Evolutionary conservation across 768 basidiomycete genomes (phyloP).

Genomic region (Leccinum fibrillosum): DNA sequence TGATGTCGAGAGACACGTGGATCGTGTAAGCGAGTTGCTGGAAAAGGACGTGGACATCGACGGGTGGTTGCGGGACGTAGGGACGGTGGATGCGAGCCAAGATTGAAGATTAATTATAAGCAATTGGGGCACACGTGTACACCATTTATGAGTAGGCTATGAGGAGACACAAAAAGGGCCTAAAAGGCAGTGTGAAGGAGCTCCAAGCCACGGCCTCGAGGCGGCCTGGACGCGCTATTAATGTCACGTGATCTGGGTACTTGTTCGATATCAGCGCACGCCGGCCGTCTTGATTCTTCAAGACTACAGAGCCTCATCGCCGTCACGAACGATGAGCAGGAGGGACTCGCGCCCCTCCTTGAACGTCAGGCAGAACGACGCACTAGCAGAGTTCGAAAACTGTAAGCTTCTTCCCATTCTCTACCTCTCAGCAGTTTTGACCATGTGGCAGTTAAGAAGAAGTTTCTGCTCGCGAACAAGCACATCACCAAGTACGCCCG

Average conservation of each 20-base stretch:
- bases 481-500: slow-evolving; percentile 79
- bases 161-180: slow-evolving; percentile 11
- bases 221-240: slow-evolving; percentile 21
- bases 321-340: slow-evolving; percentile 31
- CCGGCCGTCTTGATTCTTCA: not conserved
- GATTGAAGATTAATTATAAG: slow-evolving; percentile 12
- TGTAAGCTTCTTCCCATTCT: slow-evolving; percentile 46
- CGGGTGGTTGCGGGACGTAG: slow-evolving; percentile 47
- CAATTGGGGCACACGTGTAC: slow-evolving; percentile 15
- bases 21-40: slow-evolving; percentile 50
- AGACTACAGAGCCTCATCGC: slow-evolving; percentile 4
- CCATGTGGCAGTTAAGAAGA: slow-evolving; percentile 77
- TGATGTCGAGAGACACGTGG: slow-evolving; percentile 53
- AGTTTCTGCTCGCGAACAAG: slow-evolving; percentile 86
- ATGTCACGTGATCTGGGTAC: slow-evolving; percentile 27
- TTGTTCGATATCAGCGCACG: slow-evolving; percentile 37
- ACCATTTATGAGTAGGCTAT: slow-evolving; percentile 15
- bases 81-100: slow-evolving; percentile 27
- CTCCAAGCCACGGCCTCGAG: slow-evolving; percentile 24
- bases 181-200: slow-evolving; percentile 29
- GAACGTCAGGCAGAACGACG: slow-evolving; percentile 69
- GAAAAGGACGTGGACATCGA: slow-evolving; percentile 58
- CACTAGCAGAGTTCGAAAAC: slow-evolving; percentile 79
- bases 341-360: slow-evolving; percentile 44
- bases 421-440: slow-evolving; percentile 4